Percentiles rank a stretch among this genome's conserved stretches.
phyloP scores from a whole-genome alignment of 2,329 filamentous ascomycete genomes.

The Trichophyton mentagrophytes region DNA sequence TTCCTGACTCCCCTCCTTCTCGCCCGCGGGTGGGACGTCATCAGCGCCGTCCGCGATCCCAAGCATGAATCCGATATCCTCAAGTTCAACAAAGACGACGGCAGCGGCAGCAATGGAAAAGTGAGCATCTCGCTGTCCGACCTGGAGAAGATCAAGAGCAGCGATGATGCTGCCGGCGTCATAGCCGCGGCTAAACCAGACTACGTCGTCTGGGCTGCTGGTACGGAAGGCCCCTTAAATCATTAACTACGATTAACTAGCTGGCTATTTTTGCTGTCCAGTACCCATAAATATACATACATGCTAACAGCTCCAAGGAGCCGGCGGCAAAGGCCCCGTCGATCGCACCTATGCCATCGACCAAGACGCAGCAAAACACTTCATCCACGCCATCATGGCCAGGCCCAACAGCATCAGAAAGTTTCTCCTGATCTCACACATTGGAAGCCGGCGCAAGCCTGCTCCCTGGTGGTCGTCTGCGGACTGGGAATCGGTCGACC shows the following conservation, averaged over 20 bases:
- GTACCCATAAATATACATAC: background rate
- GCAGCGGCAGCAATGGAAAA: slow-evolving; percentile 44
- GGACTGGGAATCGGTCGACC: slow-evolving; percentile 34
- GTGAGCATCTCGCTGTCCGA: slow-evolving; percentile 58
- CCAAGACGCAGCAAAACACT: slow-evolving; percentile 42
- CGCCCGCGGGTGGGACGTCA: slow-evolving; percentile 61
- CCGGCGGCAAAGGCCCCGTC: slow-evolving; percentile 43
- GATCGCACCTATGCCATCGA: slow-evolving; percentile 41
- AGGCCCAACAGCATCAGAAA: slow-evolving; percentile 36
- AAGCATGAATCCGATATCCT: slow-evolving; percentile 54
- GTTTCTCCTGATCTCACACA: slow-evolving; percentile 44
- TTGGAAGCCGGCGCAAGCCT: slow-evolving; percentile 37
- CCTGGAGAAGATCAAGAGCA: slow-evolving; percentile 56
- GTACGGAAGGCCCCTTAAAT: slow-evolving; percentile 21
- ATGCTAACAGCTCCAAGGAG: slow-evolving; percentile 26
- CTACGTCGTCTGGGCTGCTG: slow-evolving; percentile 37
- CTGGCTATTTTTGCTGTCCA: no score
- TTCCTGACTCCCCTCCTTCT: slow-evolving; percentile 65
- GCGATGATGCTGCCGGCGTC: slow-evolving; percentile 49
- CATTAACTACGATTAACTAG: no score
- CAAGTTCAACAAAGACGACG: slow-evolving; percentile 40
- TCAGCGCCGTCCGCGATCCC: slow-evolving; percentile 61
- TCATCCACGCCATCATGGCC: slow-evolving; percentile 38
- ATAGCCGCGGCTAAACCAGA: slow-evolving; percentile 36
- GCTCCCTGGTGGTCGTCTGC: slow-evolving; percentile 41